Base-by-base conservation (phyloP, 148 eudicot genomes). In the Pharnaceum exiguum region DNA sequence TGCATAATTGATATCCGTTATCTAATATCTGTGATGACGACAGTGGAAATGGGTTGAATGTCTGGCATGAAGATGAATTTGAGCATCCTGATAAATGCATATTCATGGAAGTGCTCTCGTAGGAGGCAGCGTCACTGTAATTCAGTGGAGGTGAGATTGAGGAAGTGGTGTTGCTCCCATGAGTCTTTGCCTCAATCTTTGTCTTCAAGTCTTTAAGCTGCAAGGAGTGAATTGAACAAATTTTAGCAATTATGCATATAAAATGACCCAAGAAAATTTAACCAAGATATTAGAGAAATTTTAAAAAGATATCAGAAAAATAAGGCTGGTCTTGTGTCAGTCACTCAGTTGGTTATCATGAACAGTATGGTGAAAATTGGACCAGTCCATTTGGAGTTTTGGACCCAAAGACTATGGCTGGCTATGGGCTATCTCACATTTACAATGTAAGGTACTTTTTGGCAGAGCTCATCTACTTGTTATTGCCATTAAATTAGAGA, bases 191-290 rank as follows among this genome's bases (percentile, higher is more conserved):
- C 17, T 51, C 87, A 27, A 68, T 47, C 72, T 85, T 85, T 21
- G 82, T 67, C 69, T 77, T 91, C 76, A 91, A 59, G 43, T 85
- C 94, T 44, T 54, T 43, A 51, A 91, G 81, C 97, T 91, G 52
- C 55, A 60, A 26, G 1, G 21, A 13, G 46, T 35, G 2, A 27
- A 12, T 2, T 3, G 16, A 7, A 13, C 0, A 4, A n/a, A n/a
- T n/a, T n/a, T n/a, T n/a, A n/a, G n/a, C n/a, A n/a, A n/a, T n/a
- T n/a, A n/a, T n/a, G n/a, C n/a, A n/a, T n/a, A n/a, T n/a, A n/a
- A n/a, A n/a, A n/a, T n/a, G n/a, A n/a, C n/a, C n/a, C n/a, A n/a
- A n/a, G n/a, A n/a, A n/a, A n/a, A n/a, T n/a, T n/a, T n/a, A n/a
- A n/a, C n/a, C n/a, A n/a, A n/a, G n/a, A n/a, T n/a, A n/a, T n/a